A percentile compares a stretch with the other conserved stretches of the same genome.
Conservation (phyloP, 2,329 filamentous ascomycete genomes). For the Rugonectria rugulosa region DNA sequence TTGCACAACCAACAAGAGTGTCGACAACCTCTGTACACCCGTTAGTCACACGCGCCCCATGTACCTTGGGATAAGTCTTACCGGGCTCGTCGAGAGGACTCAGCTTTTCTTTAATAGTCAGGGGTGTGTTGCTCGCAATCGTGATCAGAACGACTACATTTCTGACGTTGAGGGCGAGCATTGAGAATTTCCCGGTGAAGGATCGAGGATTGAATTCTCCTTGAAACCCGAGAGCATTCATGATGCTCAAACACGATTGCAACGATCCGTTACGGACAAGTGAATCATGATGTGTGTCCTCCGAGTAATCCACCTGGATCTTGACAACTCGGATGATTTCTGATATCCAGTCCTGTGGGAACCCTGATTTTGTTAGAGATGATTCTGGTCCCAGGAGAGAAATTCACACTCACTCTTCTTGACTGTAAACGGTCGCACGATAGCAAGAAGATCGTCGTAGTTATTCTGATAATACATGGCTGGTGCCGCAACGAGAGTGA, state of each 20-base stretch:
- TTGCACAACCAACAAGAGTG: constrained; percentile 75
- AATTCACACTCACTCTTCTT: constrained; percentile 42
- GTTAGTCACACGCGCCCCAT: constrained; percentile 10
- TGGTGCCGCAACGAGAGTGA: constrained; percentile 62
- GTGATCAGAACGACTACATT: constrained; percentile 73
- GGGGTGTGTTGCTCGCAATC: constrained; percentile 65
- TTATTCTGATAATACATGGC: constrained; percentile 56
- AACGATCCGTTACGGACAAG: constrained; percentile 77
- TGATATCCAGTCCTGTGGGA: constrained; percentile 68
- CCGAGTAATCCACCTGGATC: constrained; percentile 81
- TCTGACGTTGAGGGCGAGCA: constrained; percentile 76
- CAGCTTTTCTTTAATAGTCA: constrained; percentile 61
- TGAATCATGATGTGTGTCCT: constrained; percentile 75
- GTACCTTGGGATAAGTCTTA: constrained; percentile 29
- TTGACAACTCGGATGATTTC: constrained; percentile 75
- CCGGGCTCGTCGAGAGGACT: constrained; percentile 68
- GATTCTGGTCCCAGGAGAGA: too few species aligned
- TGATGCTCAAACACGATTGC: constrained; percentile 78
- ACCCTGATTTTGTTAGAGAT: constrained; percentile 51
- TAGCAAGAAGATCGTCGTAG: constrained; percentile 76
- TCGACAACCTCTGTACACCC: constrained; percentile 69
- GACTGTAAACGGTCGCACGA: constrained; percentile 60
- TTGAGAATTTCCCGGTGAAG: constrained; percentile 77
- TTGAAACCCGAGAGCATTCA: constrained; percentile 78
- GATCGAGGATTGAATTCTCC: constrained; percentile 68